These are phyloP conservation scores for Cyberlindnera mississippiensis DNA, from an alignment of 805 yeast species.

Conservation along the genomic window DNA sequence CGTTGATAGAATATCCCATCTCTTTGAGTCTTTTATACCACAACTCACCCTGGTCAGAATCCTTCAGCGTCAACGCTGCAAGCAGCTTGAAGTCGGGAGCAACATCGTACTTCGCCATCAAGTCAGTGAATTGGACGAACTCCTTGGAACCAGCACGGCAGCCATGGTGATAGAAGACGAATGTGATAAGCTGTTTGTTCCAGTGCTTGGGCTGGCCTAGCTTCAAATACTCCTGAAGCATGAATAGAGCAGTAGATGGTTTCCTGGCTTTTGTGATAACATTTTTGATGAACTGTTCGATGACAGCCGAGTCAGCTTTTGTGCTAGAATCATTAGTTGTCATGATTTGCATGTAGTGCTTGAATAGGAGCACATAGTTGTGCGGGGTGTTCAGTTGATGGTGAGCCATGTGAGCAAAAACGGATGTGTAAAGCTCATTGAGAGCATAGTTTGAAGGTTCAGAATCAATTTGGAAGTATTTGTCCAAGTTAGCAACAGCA, in stretches of 20 bases:
- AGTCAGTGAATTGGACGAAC: slow-evolving; percentile 7
- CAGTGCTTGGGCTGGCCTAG: slow-evolving; percentile 1
- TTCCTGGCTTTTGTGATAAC: slow-evolving; percentile 6
- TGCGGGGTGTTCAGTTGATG: slow-evolving; percentile 1
- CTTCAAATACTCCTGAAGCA: slow-evolving; percentile 15
- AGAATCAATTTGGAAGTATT: slow-evolving; percentile 5
- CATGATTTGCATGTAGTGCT: slow-evolving; percentile 1
- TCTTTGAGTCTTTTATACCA: slow-evolving; percentile 14
- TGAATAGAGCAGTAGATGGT: slow-evolving; percentile 15
- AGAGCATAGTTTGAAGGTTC: slow-evolving; percentile 15
- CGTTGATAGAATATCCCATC: slow-evolving; percentile 7
- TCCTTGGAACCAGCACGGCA: slow-evolving; percentile 4
- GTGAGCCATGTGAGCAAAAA: slow-evolving; percentile 13
- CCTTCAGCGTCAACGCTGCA: slow-evolving; percentile 13
- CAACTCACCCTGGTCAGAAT: slow-evolving; percentile 6
- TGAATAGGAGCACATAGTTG: slow-evolving; percentile 1
- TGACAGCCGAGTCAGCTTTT: slow-evolving; percentile 14
- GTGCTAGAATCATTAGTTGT: neutral
- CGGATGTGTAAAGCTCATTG: slow-evolving; percentile 17
- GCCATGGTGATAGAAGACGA: slow-evolving; percentile 15
- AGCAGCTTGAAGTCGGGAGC: slow-evolving; percentile 16
- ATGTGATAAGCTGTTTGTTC: slow-evolving; percentile 8
- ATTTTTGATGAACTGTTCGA: slow-evolving; percentile 17
- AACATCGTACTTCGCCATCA: slow-evolving; percentile 12
- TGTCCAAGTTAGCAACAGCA: slow-evolving; percentile 11